A percentile compares a stretch with the other conserved stretches of the same genome.
These are phyloP conservation scores for Actinomortierella ambigua DNA, from an alignment of 371 early-diverging fungal species.

Conservation along the genomic window DNA sequence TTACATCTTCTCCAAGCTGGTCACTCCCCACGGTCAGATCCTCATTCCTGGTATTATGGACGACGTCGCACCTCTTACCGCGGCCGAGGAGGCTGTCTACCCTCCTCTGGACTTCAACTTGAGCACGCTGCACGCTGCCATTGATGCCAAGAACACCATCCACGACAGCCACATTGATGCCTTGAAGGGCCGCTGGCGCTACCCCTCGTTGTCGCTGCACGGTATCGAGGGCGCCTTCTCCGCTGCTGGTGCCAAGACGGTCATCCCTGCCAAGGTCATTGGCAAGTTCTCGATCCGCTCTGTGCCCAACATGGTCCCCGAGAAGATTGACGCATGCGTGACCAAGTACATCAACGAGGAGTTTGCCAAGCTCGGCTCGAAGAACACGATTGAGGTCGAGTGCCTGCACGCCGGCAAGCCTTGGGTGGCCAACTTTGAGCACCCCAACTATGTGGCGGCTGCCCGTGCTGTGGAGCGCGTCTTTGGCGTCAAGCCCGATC, in stretches of 20 bases:
- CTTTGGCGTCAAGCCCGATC: conserved; percentile 89
- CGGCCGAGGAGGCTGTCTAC: conserved; percentile 84
- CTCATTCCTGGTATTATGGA: conserved; percentile 93
- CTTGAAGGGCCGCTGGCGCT: conserved; percentile 93
- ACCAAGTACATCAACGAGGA: conserved; percentile 74
- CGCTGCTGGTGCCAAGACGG: conserved; percentile 94
- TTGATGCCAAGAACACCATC: conserved; percentile 81
- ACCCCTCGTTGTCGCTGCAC: conserved; percentile 94
- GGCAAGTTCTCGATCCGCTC: conserved; percentile 98
- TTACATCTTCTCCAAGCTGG: conserved; percentile 83
- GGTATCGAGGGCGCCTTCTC: conserved; percentile 98
- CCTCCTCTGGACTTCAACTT: conserved; percentile 81
- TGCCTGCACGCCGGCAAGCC: conserved; percentile 88
- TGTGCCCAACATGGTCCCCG: conserved; percentile 91
- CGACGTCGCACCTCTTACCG: conserved; percentile 86
- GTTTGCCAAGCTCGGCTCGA: conserved; percentile 87
- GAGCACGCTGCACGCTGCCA: conserved; percentile 79
- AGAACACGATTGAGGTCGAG: conserved; percentile 78
- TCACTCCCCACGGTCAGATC: conserved; percentile 86
- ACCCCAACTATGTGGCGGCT: conserved; percentile 93
- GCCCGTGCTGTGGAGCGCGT: conserved; percentile 89
- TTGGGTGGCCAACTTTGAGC: conserved; percentile 92
- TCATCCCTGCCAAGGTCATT: conserved; percentile 93
- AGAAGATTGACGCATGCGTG: conserved; percentile 76
- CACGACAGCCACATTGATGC: conserved; percentile 74